phyloP scores from a whole-genome alignment of 371 early-diverging fungal species.

The Actinomucor elegans region DNA sequence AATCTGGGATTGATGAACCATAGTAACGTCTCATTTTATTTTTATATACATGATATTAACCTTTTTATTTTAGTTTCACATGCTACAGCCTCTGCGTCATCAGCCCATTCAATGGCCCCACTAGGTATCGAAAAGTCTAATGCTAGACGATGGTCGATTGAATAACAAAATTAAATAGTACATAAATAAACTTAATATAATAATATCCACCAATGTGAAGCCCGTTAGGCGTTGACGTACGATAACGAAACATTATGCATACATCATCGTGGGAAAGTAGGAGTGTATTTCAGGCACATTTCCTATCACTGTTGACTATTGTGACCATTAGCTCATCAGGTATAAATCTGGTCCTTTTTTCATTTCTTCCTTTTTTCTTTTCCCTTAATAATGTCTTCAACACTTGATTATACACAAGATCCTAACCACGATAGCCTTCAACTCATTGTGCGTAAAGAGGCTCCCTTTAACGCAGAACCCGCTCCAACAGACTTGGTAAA shows the following conservation, averaged over 20 bases:
- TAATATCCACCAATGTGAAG: not conserved
- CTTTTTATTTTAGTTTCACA: slow-evolving; percentile 21
- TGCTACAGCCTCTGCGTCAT: slow-evolving; percentile 27
- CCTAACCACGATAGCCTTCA: slow-evolving; percentile 14
- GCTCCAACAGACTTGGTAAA: slow-evolving; percentile 45
- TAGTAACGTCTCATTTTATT: slow-evolving; percentile 18
- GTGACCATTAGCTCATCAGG: no score
- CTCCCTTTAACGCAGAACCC: slow-evolving; percentile 64
- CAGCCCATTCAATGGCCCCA: slow-evolving; percentile 29
- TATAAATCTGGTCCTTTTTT: no score
- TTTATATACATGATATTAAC: not conserved
- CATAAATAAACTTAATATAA: no score
- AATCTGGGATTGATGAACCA: slow-evolving; percentile 35
- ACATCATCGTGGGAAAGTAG: no score
- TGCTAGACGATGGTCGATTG: slow-evolving; percentile 36
- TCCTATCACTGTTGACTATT: no score
- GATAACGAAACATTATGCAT: no score
- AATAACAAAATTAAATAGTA: slow-evolving; percentile 12
- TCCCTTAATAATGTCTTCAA: not conserved
- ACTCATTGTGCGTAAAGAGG: slow-evolving; percentile 46
- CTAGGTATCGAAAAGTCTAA: slow-evolving; percentile 30
- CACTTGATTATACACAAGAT: slow-evolving; percentile 36
- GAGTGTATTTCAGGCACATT: no score
- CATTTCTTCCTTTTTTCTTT: not conserved
- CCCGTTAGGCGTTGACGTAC: no score